A percentile compares a stretch with the other conserved stretches of the same genome.
Evolutionary conservation across 495 filamentous ascomycete genomes (phyloP).

Genomic region (Cryomyces antarcticus): DNA sequence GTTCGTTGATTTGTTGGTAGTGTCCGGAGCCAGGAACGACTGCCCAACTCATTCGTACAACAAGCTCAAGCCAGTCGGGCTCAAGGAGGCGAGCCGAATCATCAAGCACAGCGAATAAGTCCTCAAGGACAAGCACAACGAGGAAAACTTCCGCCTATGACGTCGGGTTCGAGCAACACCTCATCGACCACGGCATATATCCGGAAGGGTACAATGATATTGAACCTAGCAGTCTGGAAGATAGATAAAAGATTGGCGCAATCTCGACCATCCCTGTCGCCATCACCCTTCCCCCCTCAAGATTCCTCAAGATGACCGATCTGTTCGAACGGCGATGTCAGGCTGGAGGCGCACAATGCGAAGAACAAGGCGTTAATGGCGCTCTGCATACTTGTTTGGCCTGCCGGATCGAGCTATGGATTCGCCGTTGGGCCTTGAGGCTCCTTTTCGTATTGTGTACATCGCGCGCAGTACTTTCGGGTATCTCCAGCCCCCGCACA

Average conservation of each 20-base stretch:
- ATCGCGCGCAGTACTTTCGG: no score
- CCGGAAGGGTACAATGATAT: constrained; percentile 3
- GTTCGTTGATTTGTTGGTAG: background rate
- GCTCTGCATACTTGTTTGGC: no score
- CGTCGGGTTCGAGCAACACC: constrained; percentile 16
- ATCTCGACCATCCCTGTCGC: constrained; percentile 20
- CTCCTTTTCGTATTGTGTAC: no score
- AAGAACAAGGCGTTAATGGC: no score
- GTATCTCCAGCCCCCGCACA: no score
- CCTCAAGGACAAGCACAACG: constrained; percentile 1
- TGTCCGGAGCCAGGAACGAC: background rate
- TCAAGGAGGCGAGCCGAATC: constrained; percentile 4
- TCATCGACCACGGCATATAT: constrained; percentile 19
- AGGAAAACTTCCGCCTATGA: constrained; percentile 10
- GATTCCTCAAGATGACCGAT: no score
- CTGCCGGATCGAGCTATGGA: no score
- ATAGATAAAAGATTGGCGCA: constrained; percentile 13
- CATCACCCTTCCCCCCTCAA: constrained; percentile 15
- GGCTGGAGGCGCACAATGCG: no score
- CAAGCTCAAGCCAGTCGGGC: constrained; percentile 3
- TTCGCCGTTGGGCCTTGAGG: no score
- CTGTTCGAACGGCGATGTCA: no score
- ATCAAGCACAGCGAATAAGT: constrained; percentile 1
- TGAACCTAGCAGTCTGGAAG: constrained; percentile 14
- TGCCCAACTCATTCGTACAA: background rate